A percentile compares a stretch with the other conserved stretches of the same genome.
Conservation (phyloP, 1,139 yeast species). For the Nakaseomyces delphensis region DNA sequence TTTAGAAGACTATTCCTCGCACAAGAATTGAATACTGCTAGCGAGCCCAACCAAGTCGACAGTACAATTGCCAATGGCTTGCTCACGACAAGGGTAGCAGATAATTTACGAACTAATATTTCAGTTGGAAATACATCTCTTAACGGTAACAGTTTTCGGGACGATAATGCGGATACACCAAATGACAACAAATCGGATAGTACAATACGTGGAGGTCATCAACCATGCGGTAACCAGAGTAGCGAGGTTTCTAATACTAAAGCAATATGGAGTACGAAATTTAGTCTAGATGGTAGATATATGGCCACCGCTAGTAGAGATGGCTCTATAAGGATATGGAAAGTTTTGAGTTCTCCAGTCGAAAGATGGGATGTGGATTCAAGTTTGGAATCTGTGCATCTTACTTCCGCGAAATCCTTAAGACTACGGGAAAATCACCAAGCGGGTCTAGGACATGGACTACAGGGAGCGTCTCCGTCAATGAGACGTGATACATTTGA, state of each 20-base stretch:
- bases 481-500: constrained; percentile 5
- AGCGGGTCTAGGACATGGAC: background rate
- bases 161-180: background rate
- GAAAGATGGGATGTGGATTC: constrained; percentile 43
- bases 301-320: constrained; percentile 81
- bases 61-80: constrained; percentile 7
- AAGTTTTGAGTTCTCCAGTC: constrained; percentile 62
- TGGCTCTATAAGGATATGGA: constrained; percentile 61
- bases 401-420: constrained; percentile 7
- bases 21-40: constrained; percentile 50
- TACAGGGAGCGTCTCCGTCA: background rate
- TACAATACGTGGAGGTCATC: background rate
- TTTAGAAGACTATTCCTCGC: constrained; percentile 63
- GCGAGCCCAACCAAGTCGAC: constrained; percentile 9
- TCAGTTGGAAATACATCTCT: constrained; percentile 3
- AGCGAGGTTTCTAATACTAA: constrained; percentile 18
- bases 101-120: background rate
- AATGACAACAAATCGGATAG: constrained; percentile 1
- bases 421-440: constrained; percentile 7
- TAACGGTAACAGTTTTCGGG: constrained; percentile 4
- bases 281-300: constrained; percentile 71
- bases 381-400: constrained; percentile 10
- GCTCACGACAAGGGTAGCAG: constrained; percentile 6
- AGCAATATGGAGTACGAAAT: constrained; percentile 65
- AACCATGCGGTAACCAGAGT: background rate